Conservation (phyloP, 495 filamentous ascomycete species). For the Trichodelitschia bisporula region DNA sequence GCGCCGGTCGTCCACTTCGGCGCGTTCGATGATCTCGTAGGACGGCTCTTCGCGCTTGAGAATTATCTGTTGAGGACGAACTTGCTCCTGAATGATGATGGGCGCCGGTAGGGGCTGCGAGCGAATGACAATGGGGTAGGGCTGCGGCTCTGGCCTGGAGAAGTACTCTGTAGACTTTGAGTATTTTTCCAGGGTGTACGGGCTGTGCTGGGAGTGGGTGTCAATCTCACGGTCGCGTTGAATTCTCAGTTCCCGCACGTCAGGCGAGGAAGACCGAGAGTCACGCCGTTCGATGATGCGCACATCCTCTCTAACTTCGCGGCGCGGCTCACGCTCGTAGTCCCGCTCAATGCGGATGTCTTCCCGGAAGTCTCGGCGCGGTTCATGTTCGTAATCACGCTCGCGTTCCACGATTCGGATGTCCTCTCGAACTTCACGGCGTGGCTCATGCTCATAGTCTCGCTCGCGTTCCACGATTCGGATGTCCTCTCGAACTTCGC, state of each 20-base stretch:
- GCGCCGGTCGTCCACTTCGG: constrained; percentile 12
- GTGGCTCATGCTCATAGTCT: too few species aligned
- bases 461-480: too few species aligned
- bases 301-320: constrained; percentile 24
- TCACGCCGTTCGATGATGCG: constrained; percentile 1
- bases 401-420: constrained; percentile 14
- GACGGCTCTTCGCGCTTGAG: constrained; percentile 32
- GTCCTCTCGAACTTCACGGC: too few species aligned
- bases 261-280: constrained; percentile 5
- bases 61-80: constrained; percentile 44
- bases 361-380: not conserved
- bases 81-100: constrained; percentile 46
- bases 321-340: constrained; percentile 8
- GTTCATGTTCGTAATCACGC: constrained; percentile 11
- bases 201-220: constrained; percentile 4
- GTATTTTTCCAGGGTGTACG: constrained; percentile 32
- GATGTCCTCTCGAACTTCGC: too few species aligned
- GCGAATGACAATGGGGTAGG: constrained; percentile 42
- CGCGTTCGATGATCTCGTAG: constrained; percentile 40
- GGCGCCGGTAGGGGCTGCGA: constrained; percentile 32
- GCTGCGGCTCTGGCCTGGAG: constrained; percentile 24
- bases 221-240: constrained; percentile 13
- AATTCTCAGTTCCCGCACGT: constrained; percentile 12
- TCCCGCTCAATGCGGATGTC: not conserved
- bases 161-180: constrained; percentile 46